A percentile compares a stretch with the other conserved stretches of the same genome.
Conservation (phyloP, 345 rosid species). For the Bruguiera gymnorhiza region DNA sequence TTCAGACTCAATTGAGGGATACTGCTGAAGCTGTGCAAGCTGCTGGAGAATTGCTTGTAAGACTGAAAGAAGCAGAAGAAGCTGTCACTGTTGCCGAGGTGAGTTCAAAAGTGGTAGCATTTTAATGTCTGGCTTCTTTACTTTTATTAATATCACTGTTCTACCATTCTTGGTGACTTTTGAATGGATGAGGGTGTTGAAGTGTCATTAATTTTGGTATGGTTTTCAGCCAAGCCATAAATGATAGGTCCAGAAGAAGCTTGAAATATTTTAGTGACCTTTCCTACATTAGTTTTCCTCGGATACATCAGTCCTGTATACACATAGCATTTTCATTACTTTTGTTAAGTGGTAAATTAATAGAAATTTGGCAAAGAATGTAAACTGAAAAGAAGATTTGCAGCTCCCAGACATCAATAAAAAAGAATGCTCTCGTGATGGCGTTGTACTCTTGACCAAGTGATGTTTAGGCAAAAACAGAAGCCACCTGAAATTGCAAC, state of each 20-base stretch:
- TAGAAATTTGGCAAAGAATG: not conserved
- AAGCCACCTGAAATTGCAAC: not conserved
- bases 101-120: constrained; percentile 10
- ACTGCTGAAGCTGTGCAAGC: constrained; percentile 99
- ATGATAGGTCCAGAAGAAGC: not conserved
- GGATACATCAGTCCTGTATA: not conserved
- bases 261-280: not conserved
- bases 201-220: too few relatives aligned
- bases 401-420: too few relatives aligned
- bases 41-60: constrained; percentile 88
- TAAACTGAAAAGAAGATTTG: not conserved
- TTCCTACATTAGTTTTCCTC: not conserved
- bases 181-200: too few relatives aligned
- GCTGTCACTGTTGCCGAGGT: constrained; percentile 71
- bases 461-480: not conserved
- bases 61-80: constrained; percentile 96
- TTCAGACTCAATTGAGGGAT: constrained; percentile 84
- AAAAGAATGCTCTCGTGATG: too few relatives aligned
- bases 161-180: too few relatives aligned
- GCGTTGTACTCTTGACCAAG: not conserved
- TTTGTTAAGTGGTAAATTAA: not conserved
- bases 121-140: not conserved
- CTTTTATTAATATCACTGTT: not conserved
- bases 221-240: too few relatives aligned
- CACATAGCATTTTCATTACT: not conserved